phyloP scores from a whole-genome alignment of 1,284 basidiomycete species.

The Cryptococcus jaspeensis region DNA sequence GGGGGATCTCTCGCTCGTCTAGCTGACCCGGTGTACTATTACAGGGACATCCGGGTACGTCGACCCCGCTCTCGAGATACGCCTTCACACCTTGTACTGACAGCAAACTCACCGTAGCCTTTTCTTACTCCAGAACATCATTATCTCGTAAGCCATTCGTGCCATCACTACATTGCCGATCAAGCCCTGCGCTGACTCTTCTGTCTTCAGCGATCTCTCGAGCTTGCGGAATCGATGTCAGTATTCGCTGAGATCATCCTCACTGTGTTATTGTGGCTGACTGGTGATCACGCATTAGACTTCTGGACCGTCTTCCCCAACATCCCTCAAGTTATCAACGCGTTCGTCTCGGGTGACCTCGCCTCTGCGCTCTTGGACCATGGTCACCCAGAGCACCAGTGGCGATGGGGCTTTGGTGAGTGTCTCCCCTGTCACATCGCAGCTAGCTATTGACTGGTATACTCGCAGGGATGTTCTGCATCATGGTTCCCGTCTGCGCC shows the following conservation, averaged over 20 bases:
- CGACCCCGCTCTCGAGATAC: no score
- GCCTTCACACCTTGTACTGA: no score
- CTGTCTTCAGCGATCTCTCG: constrained; percentile 43
- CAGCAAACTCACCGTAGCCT: constrained; percentile 45
- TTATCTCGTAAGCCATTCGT: no score
- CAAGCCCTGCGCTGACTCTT: no score
- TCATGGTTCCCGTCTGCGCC: constrained; percentile 37
- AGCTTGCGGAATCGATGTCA: constrained; percentile 36
- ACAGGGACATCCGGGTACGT: no score
- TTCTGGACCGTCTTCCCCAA: constrained; percentile 46
- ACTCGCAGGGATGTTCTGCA: constrained; percentile 36
- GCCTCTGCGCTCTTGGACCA: constrained; percentile 12
- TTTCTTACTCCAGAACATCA: constrained; percentile 39
- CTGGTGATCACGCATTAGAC: constrained; percentile 16
- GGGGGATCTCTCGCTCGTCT: no score
- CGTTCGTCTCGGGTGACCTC: constrained; percentile 42
- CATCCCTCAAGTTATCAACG: constrained; percentile 43
- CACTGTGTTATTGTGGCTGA: no score
- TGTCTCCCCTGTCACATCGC: neutral
- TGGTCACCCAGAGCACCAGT: constrained; percentile 14
- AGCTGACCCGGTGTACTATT: no score
- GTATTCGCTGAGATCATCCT: neutral
- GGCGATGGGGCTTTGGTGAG: constrained; percentile 45
- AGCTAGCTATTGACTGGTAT: neutral
- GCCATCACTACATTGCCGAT: no score